These are phyloP conservation scores for Annulohypoxylon moriforme DNA, from an alignment of 495 filamentous ascomycete genomes.

Conservation along the genomic window DNA sequence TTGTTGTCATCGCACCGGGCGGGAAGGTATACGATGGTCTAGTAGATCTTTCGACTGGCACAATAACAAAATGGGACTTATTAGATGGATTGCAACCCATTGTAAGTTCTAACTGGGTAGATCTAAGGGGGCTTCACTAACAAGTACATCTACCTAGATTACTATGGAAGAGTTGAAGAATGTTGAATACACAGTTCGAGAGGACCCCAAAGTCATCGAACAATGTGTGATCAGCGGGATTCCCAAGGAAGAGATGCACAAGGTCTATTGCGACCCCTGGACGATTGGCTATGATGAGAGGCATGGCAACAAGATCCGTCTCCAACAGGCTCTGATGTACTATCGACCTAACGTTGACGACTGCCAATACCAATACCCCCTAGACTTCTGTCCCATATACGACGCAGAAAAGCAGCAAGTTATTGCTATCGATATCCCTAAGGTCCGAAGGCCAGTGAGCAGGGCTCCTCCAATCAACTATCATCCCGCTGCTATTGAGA, in stretches of 20 bases:
- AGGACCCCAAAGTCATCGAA: constrained; percentile 90
- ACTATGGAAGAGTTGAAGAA: constrained; percentile 94
- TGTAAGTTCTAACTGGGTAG: constrained; percentile 53
- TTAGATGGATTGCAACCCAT: constrained; percentile 87
- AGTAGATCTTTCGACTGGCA: constrained; percentile 77
- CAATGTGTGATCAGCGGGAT: constrained; percentile 92
- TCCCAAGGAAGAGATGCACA: constrained; percentile 85
- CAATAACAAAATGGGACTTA: constrained; percentile 79
- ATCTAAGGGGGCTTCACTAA: constrained; percentile 30
- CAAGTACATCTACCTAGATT: constrained; percentile 66
- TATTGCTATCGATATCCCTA: constrained; percentile 89
- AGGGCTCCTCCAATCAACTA: constrained; percentile 83
- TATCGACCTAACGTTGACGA: constrained; percentile 89
- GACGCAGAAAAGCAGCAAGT: constrained; percentile 85
- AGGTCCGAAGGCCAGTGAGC: constrained; percentile 81
- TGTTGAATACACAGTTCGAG: constrained; percentile 83
- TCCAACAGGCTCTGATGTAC: constrained; percentile 97
- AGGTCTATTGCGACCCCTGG: constrained; percentile 92
- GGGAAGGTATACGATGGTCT: constrained; percentile 87
- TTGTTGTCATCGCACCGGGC: constrained; percentile 85
- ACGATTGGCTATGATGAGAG: constrained; percentile 96
- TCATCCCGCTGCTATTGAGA: constrained; percentile 76
- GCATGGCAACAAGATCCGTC: constrained; percentile 79
- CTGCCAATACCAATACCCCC: constrained; percentile 88
- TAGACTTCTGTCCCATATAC: constrained; percentile 95